Percentiles rank a stretch among this genome's conserved stretches.
phyloP scores from a whole-genome alignment of 768 basidiomycete genomes.

The Kwoniella dendrophila region DNA sequence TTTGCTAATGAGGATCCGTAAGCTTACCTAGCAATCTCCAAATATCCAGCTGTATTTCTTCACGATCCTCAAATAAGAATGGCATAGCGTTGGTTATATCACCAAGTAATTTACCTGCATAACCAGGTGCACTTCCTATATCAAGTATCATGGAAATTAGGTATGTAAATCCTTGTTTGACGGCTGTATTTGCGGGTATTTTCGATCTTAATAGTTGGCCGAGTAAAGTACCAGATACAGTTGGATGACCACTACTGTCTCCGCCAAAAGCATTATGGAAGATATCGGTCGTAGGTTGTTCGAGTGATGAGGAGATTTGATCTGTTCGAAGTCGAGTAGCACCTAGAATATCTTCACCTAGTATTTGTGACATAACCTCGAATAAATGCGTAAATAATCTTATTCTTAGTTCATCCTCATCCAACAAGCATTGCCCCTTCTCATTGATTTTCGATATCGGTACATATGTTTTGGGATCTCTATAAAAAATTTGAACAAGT shows the following conservation, averaged over 20 bases:
- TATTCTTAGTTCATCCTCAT: slow-evolving; percentile 19
- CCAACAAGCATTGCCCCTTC: slow-evolving; percentile 8
- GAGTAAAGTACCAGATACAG: slow-evolving; percentile 33
- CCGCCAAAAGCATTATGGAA: slow-evolving; percentile 26
- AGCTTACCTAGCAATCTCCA: slow-evolving; percentile 41
- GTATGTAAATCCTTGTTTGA: slow-evolving; percentile 4
- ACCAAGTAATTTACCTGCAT: slow-evolving; percentile 40
- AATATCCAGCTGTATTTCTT: slow-evolving; percentile 37
- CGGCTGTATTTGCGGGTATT: slow-evolving; percentile 1
- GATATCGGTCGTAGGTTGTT: background rate
- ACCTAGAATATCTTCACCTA: slow-evolving; percentile 26
- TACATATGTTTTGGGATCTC: slow-evolving; percentile 39
- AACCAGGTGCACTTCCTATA: slow-evolving; percentile 24
- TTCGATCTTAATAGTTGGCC: slow-evolving; percentile 32
- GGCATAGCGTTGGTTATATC: slow-evolving; percentile 48
- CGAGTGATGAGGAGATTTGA: background rate
- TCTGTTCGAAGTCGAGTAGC: slow-evolving; percentile 13
- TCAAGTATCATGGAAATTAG: slow-evolving; percentile 22
- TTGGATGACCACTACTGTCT: slow-evolving; percentile 25
- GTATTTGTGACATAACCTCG: slow-evolving; percentile 12
- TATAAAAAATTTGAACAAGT: slow-evolving; percentile 34
- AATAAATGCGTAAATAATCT: slow-evolving; percentile 13
- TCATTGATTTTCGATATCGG: slow-evolving; percentile 28
- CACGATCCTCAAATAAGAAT: slow-evolving; percentile 36
- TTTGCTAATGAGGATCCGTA: background rate